Base-by-base conservation (phyloP, 192 early-diverging fungal species). In the Coemansia javaensis region DNA sequence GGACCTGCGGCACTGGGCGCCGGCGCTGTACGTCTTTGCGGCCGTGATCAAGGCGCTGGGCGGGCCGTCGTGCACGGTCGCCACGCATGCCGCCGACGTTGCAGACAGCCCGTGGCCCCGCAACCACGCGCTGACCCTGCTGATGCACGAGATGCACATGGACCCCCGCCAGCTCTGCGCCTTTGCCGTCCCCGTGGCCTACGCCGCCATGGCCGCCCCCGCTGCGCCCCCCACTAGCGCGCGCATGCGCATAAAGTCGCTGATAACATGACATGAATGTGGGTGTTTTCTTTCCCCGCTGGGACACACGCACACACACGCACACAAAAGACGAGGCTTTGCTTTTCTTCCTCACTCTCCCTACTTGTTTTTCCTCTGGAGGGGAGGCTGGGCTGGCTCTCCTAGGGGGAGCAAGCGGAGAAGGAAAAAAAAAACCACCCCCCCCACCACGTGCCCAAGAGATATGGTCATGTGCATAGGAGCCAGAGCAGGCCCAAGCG, bases 241-340 rank as follows among this genome's bases (percentile, higher is more conserved):
- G 51, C 60, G 68, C 14, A 64, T 71, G 60, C 50, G 61, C 14
- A 71, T 71, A 9, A 47, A 52, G 8, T 54, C 68, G 7, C 44
- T 71, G 3, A 12, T 71, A 13, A 51, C 60, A 8, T 30, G n/a
- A n/a, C n/a, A n/a, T 0, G 59, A 34, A 38, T 22, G 14, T 18
- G 25, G 1, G 1, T 18, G 2, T 50, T 25, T 40, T 30, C 7
- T 48, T 37, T 38, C n/a, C n/a, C n/a, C n/a, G n/a, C n/a, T n/a
- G n/a, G n/a, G n/a, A n/a, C n/a, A n/a, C n/a, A n/a, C n/a, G n/a
- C n/a, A n/a, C n/a, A n/a, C n/a, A n/a, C n/a, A n/a, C n/a, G n/a
- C n/a, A n/a, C n/a, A n/a, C n/a, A n/a, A n/a, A n/a, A n/a, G n/a
- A n/a, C n/a, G n/a, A n/a, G n/a, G n/a, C n/a, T n/a, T n/a, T n/a